Base-by-base conservation (phyloP, 1,139 yeast species). In the Yamadazyma atmosphaerica region DNA sequence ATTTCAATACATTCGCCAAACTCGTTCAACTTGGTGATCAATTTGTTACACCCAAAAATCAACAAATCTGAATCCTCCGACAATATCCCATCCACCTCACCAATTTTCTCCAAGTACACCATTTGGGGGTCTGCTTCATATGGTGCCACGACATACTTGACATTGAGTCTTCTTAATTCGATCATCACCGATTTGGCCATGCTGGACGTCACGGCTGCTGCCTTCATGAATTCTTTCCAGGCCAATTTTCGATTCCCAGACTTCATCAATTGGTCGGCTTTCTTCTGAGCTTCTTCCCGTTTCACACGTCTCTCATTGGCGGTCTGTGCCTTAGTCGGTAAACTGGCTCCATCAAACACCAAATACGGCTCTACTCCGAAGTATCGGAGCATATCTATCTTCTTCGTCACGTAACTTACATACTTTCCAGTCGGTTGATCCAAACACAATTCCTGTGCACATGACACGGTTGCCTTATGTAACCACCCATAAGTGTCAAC, bases 51-150 rank as follows among this genome's bases (percentile, higher is more conserved):
- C 0, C 99, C 99, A 68, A 92, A 94, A 2, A 94, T 76, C 31
- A 94, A 68, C 48, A 94, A 68, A 64, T 94, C 99, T 0, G 98
- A 89, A 56, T 94, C 99, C 55, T 94, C 99, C 28, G 96, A 84
- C 9, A 94, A 71, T 7, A 94, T 86, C 0, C 94, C 98, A 46
- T 88, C 85, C 8, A 89, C 94, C 1, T 78, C 41, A 0, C 94
- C 94, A 0, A 65, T 50, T 42, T 79, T 79, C 56, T 92, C 98
- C 35, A 94, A 69, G 52, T 83, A 88, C 6, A 92, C 98, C 84
- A 94, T 79, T 58, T 94, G 98, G 0, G 98, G 86, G 58, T 94
- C 99, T 0, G 98, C 98, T 63, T 94, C 99, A 57, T 89, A 94
- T 0, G 99, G 99, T 0, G 99, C 98, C 8, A 94, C 98, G 13